Evolutionary conservation across 257 asterid species (phyloP).

Genomic region (Orobanche coerulescens): DNA sequence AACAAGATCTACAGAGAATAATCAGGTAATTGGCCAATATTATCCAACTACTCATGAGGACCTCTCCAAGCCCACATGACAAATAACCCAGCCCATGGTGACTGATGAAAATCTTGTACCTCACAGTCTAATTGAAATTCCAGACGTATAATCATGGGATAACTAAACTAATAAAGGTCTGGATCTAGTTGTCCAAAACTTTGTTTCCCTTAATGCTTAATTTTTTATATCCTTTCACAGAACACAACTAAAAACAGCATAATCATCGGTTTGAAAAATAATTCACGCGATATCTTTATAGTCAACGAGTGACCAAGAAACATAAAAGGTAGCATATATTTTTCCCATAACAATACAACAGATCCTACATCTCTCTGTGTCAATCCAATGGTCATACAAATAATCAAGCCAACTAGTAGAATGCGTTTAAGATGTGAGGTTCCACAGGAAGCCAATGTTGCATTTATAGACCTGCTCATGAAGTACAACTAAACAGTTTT

Average conservation of each 20-base stretch:
- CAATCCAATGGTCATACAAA: no score
- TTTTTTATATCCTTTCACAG: no score
- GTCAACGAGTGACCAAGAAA: no score
- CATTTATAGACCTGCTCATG: no score
- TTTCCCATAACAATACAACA: no score
- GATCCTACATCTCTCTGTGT: no score
- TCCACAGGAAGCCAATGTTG: no score
- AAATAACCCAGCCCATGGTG: slow-evolving; percentile 1
- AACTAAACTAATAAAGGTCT: slow-evolving; percentile 6
- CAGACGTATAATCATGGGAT: neutral
- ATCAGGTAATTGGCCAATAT: neutral
- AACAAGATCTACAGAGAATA: neutral
- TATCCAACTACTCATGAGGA: neutral
- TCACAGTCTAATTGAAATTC: neutral
- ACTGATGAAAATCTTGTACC: slow-evolving; percentile 8
- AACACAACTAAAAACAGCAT: slow-evolving; percentile 1
- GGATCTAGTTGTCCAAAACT: slow-evolving; percentile 2
- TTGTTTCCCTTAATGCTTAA: neutral
- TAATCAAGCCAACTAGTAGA: no score
- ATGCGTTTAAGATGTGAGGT: no score
- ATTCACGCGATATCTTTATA: no score
- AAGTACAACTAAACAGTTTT: no score
- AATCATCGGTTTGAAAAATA: neutral
- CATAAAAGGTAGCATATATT: no score
- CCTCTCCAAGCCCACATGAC: neutral